A percentile compares a stretch with the other conserved stretches of the same genome.
Evolutionary conservation across 2,329 filamentous ascomycete genomes (phyloP).

Genomic region (Pseudogymnoascus sp.): DNA sequence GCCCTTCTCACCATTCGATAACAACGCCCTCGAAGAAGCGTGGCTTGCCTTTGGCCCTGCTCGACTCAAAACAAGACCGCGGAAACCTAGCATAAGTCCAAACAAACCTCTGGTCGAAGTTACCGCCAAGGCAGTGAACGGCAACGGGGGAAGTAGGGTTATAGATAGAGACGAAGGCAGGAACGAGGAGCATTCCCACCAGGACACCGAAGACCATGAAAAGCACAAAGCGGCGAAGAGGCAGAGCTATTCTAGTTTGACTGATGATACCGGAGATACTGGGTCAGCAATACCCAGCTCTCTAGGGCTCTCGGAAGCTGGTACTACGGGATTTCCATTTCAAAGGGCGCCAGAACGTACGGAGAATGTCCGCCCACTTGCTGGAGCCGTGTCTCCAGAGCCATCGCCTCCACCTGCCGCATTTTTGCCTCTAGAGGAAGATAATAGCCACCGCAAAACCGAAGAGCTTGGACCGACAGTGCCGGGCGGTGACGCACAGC

Average conservation of each 20-base stretch:
- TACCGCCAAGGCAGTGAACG: neutral
- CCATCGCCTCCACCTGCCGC: neutral
- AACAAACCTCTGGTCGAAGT: neutral
- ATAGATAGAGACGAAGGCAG: neutral
- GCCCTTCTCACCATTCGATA: conserved; percentile 74
- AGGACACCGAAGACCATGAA: neutral
- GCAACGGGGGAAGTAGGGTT: neutral
- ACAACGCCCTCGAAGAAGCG: conserved; percentile 68
- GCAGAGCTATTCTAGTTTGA: neutral
- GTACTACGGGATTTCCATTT: conserved; percentile 43
- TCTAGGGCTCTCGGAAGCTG: conserved; percentile 15
- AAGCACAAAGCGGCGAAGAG: neutral
- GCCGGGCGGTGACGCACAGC: neutral
- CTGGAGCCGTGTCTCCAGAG: neutral
- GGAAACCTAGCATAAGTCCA: neutral
- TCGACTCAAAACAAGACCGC: neutral
- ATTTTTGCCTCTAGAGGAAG: neutral
- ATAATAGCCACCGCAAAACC: neutral
- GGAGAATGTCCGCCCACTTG: conserved; percentile 10
- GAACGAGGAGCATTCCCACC: neutral
- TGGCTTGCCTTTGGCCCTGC: conserved; percentile 58
- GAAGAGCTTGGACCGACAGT: neutral
- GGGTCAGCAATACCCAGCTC: neutral
- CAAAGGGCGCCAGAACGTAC: conserved; percentile 32
- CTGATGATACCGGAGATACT: neutral